Base-by-base conservation (phyloP, 768 basidiomycete genomes). In the Naematelia encephala region DNA sequence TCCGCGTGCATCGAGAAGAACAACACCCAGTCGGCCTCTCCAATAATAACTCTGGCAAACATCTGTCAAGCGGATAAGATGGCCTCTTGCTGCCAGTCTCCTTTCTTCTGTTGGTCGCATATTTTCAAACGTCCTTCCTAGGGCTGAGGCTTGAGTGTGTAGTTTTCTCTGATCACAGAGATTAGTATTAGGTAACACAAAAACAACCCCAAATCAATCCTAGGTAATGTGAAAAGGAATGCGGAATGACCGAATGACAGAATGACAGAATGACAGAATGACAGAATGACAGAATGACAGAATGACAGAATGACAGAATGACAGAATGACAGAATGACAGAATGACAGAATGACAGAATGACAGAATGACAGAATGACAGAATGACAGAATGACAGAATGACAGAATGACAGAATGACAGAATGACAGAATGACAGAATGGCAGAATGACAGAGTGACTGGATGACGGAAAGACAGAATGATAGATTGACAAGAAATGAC, bases 11-110 rank as follows among this genome's bases (percentile, higher is more conserved):
- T 70, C 67, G 5, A 73, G 56, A 16, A 73, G 44, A 10, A 68
- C 58, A 27, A 73, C 60, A 2, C 57, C 54, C 5, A 70, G 47
- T 47, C 60, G 57, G 21, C 71, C 71, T 16, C 71, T 51, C 71
- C 71, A 73, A 48, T 73, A 73, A 44, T 70, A 70, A 47, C 60
- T 67, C 56, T 73, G 62, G 42, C 69, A 70, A 2, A 73, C 49
- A 16, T 68, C 67, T 3, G 71, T 63, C 5, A 56, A 56, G 10
- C 50, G 56, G 16, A 68, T 34, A 26, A 52, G 12, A 3, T 55
- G 25, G 1, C 59, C 63, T 50, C 71, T 42, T 1, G 67, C 46
- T 4, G 56, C 30, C 2, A 73, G 39, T 2, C 71, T 59, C 44
- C 60, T 68, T 10, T 68, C 60, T 39, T 73, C 71, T 2, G 51